Conservation (phyloP, 1,284 basidiomycete species). For the Irpex rosettiformis region DNA sequence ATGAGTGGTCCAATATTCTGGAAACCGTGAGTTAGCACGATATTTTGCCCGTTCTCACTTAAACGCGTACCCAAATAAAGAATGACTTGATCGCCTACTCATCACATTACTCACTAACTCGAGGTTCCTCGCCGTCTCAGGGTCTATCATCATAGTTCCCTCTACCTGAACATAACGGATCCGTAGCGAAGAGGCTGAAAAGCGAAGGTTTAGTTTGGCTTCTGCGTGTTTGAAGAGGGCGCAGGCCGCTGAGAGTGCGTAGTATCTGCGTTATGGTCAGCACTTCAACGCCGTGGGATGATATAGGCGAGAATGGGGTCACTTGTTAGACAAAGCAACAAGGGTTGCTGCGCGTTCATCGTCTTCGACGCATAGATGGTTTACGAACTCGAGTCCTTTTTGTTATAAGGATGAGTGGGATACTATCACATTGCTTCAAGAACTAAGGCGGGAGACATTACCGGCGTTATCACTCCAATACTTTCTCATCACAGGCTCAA, state of each 20-base stretch:
- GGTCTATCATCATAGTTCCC: slow-evolving; percentile 92
- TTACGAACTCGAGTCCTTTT: slow-evolving; percentile 71
- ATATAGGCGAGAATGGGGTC: no score
- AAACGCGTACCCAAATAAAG: slow-evolving; percentile 71
- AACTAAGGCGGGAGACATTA: no score
- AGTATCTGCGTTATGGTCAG: slow-evolving; percentile 56
- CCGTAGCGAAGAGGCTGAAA: slow-evolving; percentile 68
- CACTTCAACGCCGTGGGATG: no score
- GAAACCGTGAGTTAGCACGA: not conserved
- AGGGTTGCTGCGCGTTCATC: slow-evolving; percentile 73
- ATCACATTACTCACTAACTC: slow-evolving; percentile 81
- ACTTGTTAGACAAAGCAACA: slow-evolving; percentile 77
- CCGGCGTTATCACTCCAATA: slow-evolving; percentile 83
- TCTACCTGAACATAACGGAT: slow-evolving; percentile 79
- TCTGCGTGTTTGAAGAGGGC: slow-evolving; percentile 86
- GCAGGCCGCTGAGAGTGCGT: slow-evolving; percentile 79
- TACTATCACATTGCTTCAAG: no score
- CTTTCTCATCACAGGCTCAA: slow-evolving; percentile 69
- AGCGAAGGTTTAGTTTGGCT: slow-evolving; percentile 61
- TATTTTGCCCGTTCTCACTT: no score
- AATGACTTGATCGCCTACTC: slow-evolving; percentile 60
- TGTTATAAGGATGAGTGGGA: no score
- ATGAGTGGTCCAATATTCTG: slow-evolving; percentile 76
- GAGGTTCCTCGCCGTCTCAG: slow-evolving; percentile 81
- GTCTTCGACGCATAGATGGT: slow-evolving; percentile 74